Evolutionary conservation across 768 basidiomycete genomes (phyloP).

Genomic region (Suillus decipiens): DNA sequence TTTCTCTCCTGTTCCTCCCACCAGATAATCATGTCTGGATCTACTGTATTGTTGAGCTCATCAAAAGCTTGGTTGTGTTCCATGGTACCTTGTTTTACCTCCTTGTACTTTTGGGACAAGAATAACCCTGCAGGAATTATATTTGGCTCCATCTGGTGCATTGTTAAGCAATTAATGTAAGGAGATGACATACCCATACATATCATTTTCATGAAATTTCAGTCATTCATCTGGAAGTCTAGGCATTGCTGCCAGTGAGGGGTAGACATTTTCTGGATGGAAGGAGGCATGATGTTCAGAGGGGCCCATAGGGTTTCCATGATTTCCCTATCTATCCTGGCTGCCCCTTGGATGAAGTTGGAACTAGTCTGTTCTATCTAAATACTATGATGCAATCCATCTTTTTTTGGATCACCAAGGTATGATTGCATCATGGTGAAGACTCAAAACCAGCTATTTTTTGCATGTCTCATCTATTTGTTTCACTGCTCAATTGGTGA

Average conservation of each 20-base stretch:
- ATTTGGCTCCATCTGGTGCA: too few species aligned
- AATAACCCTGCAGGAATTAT: neutral
- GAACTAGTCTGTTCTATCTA: too few species aligned
- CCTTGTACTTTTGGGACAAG: neutral
- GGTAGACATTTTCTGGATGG: neutral
- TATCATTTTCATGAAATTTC: constrained; percentile 26
- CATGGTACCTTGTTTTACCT: neutral
- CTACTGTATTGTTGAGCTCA: neutral
- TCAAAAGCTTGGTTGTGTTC: neutral
- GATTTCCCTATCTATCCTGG: constrained; percentile 8
- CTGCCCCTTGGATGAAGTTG: neutral
- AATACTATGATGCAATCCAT: too few species aligned
- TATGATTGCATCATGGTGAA: too few species aligned
- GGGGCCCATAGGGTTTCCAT: constrained; percentile 12
- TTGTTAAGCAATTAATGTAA: too few species aligned
- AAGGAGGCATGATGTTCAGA: neutral
- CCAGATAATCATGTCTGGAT: neutral
- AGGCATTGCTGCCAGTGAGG: constrained; percentile 16
- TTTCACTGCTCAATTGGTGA: too few species aligned
- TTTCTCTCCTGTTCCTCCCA: neutral
- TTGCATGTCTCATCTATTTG: too few species aligned
- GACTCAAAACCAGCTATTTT: too few species aligned
- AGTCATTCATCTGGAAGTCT: constrained; percentile 27
- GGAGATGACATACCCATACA: too few species aligned
- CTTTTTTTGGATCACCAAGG: too few species aligned